Evolutionary conservation across 305 asterid species (phyloP).

Genomic region (Andrographis paniculata): DNA sequence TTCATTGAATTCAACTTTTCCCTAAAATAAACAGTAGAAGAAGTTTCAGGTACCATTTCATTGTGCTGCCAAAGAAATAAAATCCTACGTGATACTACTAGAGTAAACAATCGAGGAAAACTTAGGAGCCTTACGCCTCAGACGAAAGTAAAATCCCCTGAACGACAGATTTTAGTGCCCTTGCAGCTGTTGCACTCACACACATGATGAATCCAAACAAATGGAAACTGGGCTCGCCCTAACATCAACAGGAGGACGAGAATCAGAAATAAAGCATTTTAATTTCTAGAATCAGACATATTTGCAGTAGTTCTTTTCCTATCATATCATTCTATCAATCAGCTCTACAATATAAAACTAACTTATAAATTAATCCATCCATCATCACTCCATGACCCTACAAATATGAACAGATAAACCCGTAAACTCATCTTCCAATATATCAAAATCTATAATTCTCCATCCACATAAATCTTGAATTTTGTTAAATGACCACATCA

Average conservation of each 20-base stretch:
- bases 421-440: too few relatives aligned
- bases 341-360: too few relatives aligned
- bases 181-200: slow-evolving; percentile 47
- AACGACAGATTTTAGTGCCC: slow-evolving; percentile 34
- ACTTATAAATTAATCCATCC: too few relatives aligned
- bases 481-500: too few relatives aligned
- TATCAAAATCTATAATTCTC: too few relatives aligned
- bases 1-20: slow-evolving; percentile 38
- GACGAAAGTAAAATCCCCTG: slow-evolving; percentile 36
- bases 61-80: background rate
- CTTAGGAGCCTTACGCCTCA: slow-evolving; percentile 30
- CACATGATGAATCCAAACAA: slow-evolving; percentile 48
- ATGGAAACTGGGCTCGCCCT: slow-evolving; percentile 59
- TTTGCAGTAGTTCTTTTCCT: too few relatives aligned
- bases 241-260: slow-evolving; percentile 8
- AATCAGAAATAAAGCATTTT: background rate
- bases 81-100: background rate
- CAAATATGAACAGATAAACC: too few relatives aligned
- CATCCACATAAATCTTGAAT: too few relatives aligned
- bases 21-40: slow-evolving; percentile 4
- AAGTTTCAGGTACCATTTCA: background rate
- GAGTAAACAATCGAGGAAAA: background rate
- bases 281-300: background rate
- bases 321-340: too few relatives aligned
- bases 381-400: too few relatives aligned